Evolutionary conservation across 2,329 filamentous ascomycete species (phyloP), one percentile per base, ranked within the genome.

Genomic region (Drechslera avenae): DNA sequence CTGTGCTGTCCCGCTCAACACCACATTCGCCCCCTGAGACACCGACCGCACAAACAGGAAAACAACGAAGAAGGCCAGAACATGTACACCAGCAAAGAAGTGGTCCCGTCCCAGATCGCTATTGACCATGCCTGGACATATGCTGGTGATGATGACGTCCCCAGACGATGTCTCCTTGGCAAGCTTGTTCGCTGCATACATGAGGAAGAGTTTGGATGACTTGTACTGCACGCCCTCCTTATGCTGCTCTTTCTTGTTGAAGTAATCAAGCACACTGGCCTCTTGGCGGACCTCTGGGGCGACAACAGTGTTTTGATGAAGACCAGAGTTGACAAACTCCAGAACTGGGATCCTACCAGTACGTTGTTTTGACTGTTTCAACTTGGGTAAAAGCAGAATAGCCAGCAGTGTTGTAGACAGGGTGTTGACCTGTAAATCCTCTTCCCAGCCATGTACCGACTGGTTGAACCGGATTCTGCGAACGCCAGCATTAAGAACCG

Each of bases 391-490:
- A 9, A 87, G 72, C 2, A 84, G 64, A 2, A 85, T 55, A 0
- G 75, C 81, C 5, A 87, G 68, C 1, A 85, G 72, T 5, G 78
- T 74, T 1, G 82, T 86, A 2, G 82, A 83, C 2, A 86, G 68
- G 1, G 79, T 75, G 60, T 86, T 86, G 56, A 85, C 79, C 63
- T 86, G 83, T 9, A 86, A 56, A 1, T 76, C 79, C 42, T 69
- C 63, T 57, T 78, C 75, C 68, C 69, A 76, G 14, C 73, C 74
- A 55, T 73, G 60, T 13, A 28, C 36, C 1, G 66, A 66, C 19
- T 59, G 42, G 5, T 54, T 44, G 40, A 65, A 75, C 2, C 53
- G 44, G 10, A 48, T 46, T 31, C 61, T 59, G 17, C 62, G 56
- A 10, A 70, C 46, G 4, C 74, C 76, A n/a, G 75, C 75, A 47